phyloP scores from a whole-genome alignment of 805 yeast species.

The Pichia thaimueangensis region DNA sequence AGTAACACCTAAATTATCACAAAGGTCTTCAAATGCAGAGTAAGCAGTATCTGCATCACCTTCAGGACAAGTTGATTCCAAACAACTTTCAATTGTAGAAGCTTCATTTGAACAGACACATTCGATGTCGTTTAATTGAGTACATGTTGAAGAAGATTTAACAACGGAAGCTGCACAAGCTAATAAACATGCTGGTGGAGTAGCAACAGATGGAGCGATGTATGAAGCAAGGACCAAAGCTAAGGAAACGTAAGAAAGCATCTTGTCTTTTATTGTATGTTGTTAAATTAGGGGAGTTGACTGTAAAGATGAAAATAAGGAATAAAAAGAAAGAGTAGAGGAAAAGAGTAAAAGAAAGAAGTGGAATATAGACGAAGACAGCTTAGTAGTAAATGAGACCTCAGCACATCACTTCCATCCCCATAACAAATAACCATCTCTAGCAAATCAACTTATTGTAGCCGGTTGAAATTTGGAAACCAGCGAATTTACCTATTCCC shows the following conservation, averaged over 20 bases:
- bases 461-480: too few relatives aligned
- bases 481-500: too few relatives aligned
- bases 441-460: too few relatives aligned
- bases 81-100: conserved; percentile 51
- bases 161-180: conserved; percentile 79
- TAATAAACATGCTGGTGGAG: conserved; percentile 89
- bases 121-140: conserved; percentile 52
- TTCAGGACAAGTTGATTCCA: conserved; percentile 62
- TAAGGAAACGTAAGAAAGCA: conserved; percentile 16
- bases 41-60: conserved; percentile 54
- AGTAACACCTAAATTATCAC: conserved; percentile 40
- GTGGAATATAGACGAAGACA: too few relatives aligned
- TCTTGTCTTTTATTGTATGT: too few relatives aligned
- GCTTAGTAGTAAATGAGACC: too few relatives aligned
- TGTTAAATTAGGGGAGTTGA: too few relatives aligned
- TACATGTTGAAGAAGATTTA: conserved; percentile 46
- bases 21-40: conserved; percentile 47
- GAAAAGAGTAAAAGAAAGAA: too few relatives aligned
- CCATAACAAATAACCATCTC: too few relatives aligned
- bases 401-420: too few relatives aligned
- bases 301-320: too few relatives aligned
- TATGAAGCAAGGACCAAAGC: conserved; percentile 33
- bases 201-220: conserved; percentile 39
- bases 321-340: too few relatives aligned
- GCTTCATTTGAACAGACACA: conserved; percentile 64